phyloP scores from a whole-genome alignment of 108 stramenopile genomes.

The Aurantiochytrium sp. region DNA sequence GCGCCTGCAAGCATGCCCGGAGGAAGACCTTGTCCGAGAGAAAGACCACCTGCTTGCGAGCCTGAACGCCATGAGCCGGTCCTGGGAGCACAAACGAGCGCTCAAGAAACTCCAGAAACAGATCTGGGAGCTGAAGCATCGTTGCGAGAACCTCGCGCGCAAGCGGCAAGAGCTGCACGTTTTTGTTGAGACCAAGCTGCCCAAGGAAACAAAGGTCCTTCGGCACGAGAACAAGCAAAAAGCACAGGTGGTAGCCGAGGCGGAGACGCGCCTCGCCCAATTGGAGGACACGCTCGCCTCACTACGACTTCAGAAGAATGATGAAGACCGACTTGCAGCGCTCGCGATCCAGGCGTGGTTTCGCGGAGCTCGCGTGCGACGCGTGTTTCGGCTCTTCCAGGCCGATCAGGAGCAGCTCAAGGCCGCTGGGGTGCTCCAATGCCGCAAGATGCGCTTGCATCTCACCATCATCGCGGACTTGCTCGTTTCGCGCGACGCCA shows the following conservation, averaged over 20 bases:
- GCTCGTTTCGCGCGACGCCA: background rate
- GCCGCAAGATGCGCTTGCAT: background rate
- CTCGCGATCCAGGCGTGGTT: background rate
- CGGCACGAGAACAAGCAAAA: background rate
- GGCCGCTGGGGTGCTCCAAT: background rate
- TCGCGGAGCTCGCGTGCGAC: background rate
- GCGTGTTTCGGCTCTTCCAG: background rate
- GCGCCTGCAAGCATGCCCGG: background rate
- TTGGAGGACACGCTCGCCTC: background rate
- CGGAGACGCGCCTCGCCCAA: background rate
- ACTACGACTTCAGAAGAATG: too few species aligned
- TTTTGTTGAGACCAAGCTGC: background rate
- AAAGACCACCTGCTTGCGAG: background rate
- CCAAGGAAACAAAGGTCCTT: background rate
- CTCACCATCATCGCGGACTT: background rate
- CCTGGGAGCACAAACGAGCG: background rate
- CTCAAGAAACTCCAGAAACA: background rate
- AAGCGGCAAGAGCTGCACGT: background rate
- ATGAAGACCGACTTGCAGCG: too few species aligned
- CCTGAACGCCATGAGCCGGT: background rate
- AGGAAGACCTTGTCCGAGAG: background rate
- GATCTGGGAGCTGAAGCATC: background rate
- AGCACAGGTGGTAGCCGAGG: background rate
- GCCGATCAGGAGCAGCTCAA: background rate
- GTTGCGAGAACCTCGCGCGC: background rate